phyloP scores from a whole-genome alignment of 805 yeast species.

The Sugiyamaella marilandica region DNA sequence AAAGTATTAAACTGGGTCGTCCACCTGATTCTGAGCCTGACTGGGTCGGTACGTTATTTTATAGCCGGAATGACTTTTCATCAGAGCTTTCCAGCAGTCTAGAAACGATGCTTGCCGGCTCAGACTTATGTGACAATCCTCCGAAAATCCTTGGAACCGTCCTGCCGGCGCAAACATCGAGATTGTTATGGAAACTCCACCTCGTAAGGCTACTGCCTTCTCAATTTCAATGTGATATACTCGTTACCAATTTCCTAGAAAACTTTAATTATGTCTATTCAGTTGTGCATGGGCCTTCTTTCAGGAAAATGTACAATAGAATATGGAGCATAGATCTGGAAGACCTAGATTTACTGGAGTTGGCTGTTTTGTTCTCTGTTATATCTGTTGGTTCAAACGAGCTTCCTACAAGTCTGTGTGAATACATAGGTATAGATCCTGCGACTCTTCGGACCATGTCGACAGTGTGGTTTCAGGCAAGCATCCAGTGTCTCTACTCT shows the following conservation, averaged over 20 bases:
- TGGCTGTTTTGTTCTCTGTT: conserved; percentile 5
- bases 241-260: conserved; percentile 1
- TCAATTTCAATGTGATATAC: conserved; percentile 4
- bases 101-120: too few species aligned
- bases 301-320: background rate
- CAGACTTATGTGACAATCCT: too few species aligned
- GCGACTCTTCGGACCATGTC: background rate
- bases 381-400: background rate
- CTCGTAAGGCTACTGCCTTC: conserved; percentile 7
- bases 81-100: too few species aligned
- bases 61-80: too few species aligned
- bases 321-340: conserved; percentile 1
- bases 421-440: background rate
- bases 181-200: background rate
- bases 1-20: too few species aligned
- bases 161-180: background rate
- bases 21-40: too few species aligned
- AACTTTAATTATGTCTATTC: conserved; percentile 6
- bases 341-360: background rate
- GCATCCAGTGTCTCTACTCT: background rate
- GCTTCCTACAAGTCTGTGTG: background rate
- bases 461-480: background rate
- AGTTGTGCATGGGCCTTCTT: conserved; percentile 9
- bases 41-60: too few species aligned
- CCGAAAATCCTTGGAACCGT: too few species aligned